Evolutionary conservation across 345 rosid genomes (phyloP), one percentile per base, ranked within the genome.

Genomic region (Hibiscus trionum): DNA sequence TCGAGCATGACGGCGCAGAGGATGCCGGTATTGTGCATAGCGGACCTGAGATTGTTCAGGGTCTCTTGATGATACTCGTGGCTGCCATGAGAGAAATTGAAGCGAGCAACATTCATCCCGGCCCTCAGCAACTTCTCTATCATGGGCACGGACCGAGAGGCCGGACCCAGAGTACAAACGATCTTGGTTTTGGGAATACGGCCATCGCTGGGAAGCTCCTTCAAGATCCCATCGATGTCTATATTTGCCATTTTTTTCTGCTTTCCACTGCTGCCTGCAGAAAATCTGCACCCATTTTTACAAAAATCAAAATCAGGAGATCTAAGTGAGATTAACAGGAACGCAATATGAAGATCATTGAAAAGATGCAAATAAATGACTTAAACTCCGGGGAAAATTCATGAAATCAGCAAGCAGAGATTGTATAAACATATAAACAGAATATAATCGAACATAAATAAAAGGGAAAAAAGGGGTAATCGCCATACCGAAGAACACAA

Each of bases 71-170:
- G 98, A 46, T 93, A 91, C 57, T 91, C 96, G 33, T 91, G 97
- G 47, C 91, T 89, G n/a, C 98, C 97, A 33, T 91, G 98, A 4
- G 98, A 93, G 87, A 93, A 93, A 79, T 91, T 91, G 90, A 93
- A 93, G 27, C 98, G 93, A 60, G 97, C 97, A 6, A 91, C 96
- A 69, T 90, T 93, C 98, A 93, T 91, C 52, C 59, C 12, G 1
- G 11, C 26, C 59, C 59, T 17, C 26, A 19, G 12, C 26, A 55
- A 27, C 59, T 55, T 55, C 27, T 55, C 59, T 0, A 17, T 55
- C 11, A 55, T 55, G 27, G 59, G 59, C 2, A 8, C 27, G 17
- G 27, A 19, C 11, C 12, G 27, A 4, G 26, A 2, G 5, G 59
- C 26, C 27, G 27, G 12, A 55, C 27, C 12, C 26, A 55, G 9